phyloP scores from a whole-genome alignment of 768 basidiomycete genomes.

The Dictyophora rubrovolvata region DNA sequence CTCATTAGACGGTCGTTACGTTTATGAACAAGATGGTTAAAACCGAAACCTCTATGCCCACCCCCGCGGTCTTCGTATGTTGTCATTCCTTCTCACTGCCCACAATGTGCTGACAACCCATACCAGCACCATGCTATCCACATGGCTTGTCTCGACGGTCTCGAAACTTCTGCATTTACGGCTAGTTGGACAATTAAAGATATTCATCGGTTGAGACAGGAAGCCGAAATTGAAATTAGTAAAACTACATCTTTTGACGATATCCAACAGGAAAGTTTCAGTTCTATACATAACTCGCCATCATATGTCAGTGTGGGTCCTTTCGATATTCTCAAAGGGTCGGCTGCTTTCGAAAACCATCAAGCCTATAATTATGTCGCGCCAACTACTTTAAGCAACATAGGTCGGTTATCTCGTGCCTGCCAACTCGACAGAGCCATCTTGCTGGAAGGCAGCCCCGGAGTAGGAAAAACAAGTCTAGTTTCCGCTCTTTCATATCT shows the following conservation, averaged over 20 bases:
- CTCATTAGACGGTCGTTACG: conserved; percentile 74
- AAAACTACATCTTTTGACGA: conserved; percentile 39
- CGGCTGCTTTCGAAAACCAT: conserved; percentile 21
- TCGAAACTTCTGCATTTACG: conserved; percentile 64
- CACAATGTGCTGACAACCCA: not conserved
- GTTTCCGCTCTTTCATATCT: conserved; percentile 77
- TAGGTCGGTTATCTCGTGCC: conserved; percentile 79
- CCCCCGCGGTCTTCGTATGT: conserved; percentile 60
- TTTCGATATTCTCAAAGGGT: conserved; percentile 62
- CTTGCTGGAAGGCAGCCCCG: conserved; percentile 92
- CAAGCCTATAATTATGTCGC: conserved; percentile 70
- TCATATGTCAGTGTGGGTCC: conserved; percentile 50
- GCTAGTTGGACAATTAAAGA: conserved; percentile 50
- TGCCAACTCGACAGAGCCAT: conserved; percentile 88
- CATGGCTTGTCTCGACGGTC: conserved; percentile 86
- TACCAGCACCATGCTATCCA: conserved; percentile 81
- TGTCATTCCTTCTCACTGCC: conserved; percentile 7
- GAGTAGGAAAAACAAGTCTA: conserved; percentile 95
- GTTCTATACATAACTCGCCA: conserved; percentile 18
- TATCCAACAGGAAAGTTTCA: conserved; percentile 15
- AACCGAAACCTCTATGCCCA: conserved; percentile 23
- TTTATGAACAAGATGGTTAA: conserved; percentile 63
- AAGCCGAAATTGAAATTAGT: conserved; percentile 45
- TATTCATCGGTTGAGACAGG: conserved; percentile 49
- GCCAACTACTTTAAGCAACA: conserved; percentile 82